Evolutionary conservation across 768 basidiomycete species (phyloP), one percentile per base, ranked within the genome.

Genomic region (Tricholoma matsutake): DNA sequence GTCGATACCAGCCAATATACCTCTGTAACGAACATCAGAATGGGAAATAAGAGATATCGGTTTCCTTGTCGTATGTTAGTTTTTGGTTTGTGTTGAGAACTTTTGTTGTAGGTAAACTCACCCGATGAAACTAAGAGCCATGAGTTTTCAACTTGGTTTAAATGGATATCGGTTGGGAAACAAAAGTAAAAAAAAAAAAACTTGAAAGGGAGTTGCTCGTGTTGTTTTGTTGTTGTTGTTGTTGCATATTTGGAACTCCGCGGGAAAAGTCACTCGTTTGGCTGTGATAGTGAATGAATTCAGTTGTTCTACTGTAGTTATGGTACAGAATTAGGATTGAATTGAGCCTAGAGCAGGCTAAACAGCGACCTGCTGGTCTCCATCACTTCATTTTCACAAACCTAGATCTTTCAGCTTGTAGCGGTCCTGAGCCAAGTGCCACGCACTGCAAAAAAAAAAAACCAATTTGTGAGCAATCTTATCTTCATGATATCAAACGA

Each of bases 31-130:
- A 62, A 94, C 90, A 83, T 93, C 93, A 55, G 91, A 92, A 73
- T 92, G 90, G 60, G 92, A 94, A 72, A 92, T 89, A 70, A 95
- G 87, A 60, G 92, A 92, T 61, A 95, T 94, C 9, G 89, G 85
- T 81, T 92, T 92, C 72, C 91, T 92, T 74, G 10, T 20, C 22
- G 41, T 6, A 41, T 7, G 56, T 64, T 18, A 65, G 61, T 20
- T 31, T 25, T 51, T n/a, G 53, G 41, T 14, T 10, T 10, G 2
- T 18, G 14, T n/a, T n/a, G n/a, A n/a, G n/a, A n/a, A n/a, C n/a
- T n/a, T n/a, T n/a, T n/a, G n/a, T n/a, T n/a, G n/a, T n/a, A n/a
- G n/a, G n/a, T n/a, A n/a, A 22, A 72, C 80, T 47, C 66, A 88
- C 88, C 89, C 89, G 65, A 91, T 89, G 69, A 89, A 91, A 77